phyloP scores from a whole-genome alignment of 2,329 filamentous ascomycete species.

The Alternaria atra region DNA sequence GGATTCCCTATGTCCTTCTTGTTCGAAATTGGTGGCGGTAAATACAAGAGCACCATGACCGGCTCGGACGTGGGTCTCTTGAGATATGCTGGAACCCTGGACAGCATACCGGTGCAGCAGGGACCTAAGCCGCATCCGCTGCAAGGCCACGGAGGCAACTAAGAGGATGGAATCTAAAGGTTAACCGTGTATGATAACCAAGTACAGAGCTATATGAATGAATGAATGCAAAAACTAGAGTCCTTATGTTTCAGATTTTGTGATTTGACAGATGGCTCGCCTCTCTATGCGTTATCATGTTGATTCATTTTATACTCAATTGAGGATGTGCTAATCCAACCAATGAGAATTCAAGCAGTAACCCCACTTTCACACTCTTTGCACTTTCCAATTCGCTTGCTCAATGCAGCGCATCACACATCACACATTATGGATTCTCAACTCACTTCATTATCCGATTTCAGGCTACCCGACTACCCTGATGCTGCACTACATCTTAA shows the following conservation, averaged over 20 bases:
- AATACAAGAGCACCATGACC: conserved; percentile 42
- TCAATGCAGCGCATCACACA: conserved; percentile 2
- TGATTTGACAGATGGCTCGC: too few relatives aligned
- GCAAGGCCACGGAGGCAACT: conserved; percentile 24
- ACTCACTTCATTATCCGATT: conserved; percentile 9
- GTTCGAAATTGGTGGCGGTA: conserved; percentile 39
- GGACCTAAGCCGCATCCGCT: conserved; percentile 41
- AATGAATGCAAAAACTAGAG: neutral
- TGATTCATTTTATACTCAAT: neutral
- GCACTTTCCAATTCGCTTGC: conserved; percentile 12
- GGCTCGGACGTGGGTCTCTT: conserved; percentile 40
- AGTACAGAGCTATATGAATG: neutral
- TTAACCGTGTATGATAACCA: neutral
- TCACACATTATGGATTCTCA: conserved; percentile 9
- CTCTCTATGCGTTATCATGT: too few relatives aligned
- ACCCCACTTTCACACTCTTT: conserved; percentile 16
- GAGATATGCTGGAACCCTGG: conserved; percentile 39
- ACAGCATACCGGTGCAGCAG: conserved; percentile 33
- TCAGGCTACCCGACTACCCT: conserved; percentile 25
- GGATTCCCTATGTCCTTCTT: conserved; percentile 64
- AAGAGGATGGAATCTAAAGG: neutral
- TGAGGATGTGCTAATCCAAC: neutral
- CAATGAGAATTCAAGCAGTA: conserved; percentile 5
- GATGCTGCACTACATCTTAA: conserved; percentile 16
- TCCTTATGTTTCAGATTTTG: too few relatives aligned